Percentiles rank a stretch among this genome's conserved stretches.
Conservation (phyloP, 2,329 filamentous ascomycete genomes). For the Bipolaris oryzae region DNA sequence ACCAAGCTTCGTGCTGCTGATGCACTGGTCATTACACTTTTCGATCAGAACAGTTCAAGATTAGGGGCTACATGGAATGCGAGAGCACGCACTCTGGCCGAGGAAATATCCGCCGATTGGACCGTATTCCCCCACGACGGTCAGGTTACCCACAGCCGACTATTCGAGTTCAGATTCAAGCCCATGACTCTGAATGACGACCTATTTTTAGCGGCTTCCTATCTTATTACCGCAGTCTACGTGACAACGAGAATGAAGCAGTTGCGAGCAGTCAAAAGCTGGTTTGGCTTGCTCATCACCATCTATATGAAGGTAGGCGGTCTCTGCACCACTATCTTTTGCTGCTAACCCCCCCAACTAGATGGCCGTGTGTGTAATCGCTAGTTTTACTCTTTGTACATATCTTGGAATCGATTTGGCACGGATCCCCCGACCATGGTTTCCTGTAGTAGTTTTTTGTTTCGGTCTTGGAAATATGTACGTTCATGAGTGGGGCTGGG, state of each 20-base stretch:
- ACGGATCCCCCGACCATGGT: conserved; percentile 73
- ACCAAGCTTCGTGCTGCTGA: conserved; percentile 72
- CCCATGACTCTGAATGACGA: conserved; percentile 73
- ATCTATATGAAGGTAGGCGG: conserved; percentile 65
- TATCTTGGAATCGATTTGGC: conserved; percentile 77
- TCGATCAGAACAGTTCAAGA: conserved; percentile 70
- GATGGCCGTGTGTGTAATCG: conserved; percentile 73
- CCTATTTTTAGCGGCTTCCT: conserved; percentile 67
- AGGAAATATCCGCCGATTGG: conserved; percentile 62
- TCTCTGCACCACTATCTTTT: not conserved
- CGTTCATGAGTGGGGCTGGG: conserved; percentile 16
- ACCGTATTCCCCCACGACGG: conserved; percentile 68
- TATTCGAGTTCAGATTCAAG: conserved; percentile 80
- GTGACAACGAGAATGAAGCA: conserved; percentile 71
- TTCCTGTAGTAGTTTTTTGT: conserved; percentile 76
- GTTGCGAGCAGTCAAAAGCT: conserved; percentile 76
- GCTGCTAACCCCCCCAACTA: conserved; percentile 27
- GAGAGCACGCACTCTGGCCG: conserved; percentile 61
- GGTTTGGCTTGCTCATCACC: conserved; percentile 72
- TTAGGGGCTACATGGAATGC: conserved; percentile 70
- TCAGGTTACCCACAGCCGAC: conserved; percentile 60
- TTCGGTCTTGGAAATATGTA: conserved; percentile 78
- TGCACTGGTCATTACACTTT: conserved; percentile 76
- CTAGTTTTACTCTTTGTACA: conserved; percentile 80
- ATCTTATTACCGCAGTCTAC: conserved; percentile 67